These are phyloP conservation scores for Petrea volubilis DNA, from an alignment of 257 asterid genomes.

Conservation along the genomic window DNA sequence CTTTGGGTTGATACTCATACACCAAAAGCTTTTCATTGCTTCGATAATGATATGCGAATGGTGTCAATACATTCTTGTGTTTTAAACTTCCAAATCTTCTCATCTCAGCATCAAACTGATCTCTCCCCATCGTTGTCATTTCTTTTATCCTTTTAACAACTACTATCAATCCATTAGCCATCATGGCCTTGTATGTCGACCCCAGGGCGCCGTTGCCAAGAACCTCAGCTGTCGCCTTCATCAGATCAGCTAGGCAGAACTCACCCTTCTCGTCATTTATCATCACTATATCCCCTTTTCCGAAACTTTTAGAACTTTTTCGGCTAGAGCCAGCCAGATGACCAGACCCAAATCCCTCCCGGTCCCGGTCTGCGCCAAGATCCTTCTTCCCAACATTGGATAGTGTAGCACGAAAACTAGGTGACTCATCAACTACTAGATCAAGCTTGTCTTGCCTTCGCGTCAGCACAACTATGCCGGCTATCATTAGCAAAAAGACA, in stretches of 20 bases:
- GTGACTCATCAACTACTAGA: conserved; percentile 8
- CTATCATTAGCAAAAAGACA: conserved; percentile 31
- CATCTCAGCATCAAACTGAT: conserved; percentile 63
- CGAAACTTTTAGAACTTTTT: conserved; percentile 23
- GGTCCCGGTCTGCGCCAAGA: neutral
- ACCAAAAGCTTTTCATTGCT: conserved; percentile 83
- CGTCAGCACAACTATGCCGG: conserved; percentile 33
- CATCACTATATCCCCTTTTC: conserved; percentile 53
- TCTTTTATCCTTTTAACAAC: conserved; percentile 83
- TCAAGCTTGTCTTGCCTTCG: conserved; percentile 30
- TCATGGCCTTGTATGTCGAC: conserved; percentile 65
- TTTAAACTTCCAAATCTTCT: conserved; percentile 56
- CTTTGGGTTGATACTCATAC: conserved; percentile 52
- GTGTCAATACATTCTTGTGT: conserved; percentile 63
- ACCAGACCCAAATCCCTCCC: conserved; percentile 25
- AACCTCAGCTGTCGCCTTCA: conserved; percentile 85
- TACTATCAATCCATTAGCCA: conserved; percentile 56
- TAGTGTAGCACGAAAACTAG: neutral
- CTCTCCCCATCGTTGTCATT: conserved; percentile 45
- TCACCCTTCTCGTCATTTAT: conserved; percentile 57
- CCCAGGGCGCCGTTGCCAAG: conserved; percentile 65
- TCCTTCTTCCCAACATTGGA: conserved; percentile 32
- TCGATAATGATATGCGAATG: conserved; percentile 73
- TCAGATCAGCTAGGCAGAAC: conserved; percentile 68
- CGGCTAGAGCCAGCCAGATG: conserved; percentile 17